phyloP scores from a whole-genome alignment of 179 eudicot genomes.

The Spinacia oleracea region DNA sequence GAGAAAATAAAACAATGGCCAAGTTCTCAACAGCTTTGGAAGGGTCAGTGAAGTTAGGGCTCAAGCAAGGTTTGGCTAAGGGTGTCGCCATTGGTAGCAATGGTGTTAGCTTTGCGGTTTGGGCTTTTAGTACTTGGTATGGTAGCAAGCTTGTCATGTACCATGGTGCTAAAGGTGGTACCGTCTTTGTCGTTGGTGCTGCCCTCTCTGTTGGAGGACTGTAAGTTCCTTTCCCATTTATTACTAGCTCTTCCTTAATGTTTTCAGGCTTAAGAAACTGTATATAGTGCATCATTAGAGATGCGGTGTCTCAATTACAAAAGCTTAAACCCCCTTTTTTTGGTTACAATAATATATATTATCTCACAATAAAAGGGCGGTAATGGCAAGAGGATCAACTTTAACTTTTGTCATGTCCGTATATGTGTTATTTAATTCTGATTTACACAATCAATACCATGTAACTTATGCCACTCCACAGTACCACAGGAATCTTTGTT shows the following conservation, averaged over 20 bases:
- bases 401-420: neutral
- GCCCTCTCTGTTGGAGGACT: slow-evolving; percentile 80
- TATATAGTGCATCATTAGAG: slow-evolving; percentile 1
- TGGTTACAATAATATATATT: neutral
- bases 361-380: neutral
- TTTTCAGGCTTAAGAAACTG: neutral
- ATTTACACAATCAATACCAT: neutral
- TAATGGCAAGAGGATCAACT: neutral
- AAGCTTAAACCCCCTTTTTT: slow-evolving; percentile 4
- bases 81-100: slow-evolving; percentile 93
- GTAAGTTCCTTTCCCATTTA: slow-evolving; percentile 48
- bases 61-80: slow-evolving; percentile 89
- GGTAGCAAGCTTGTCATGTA: slow-evolving; percentile 89
- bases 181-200: slow-evolving; percentile 76
- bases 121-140: slow-evolving; percentile 85
- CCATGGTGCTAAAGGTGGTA: slow-evolving; percentile 80
- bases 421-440: neutral
- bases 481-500: slow-evolving; percentile 4
- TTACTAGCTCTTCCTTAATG: neutral
- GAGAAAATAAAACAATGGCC: slow-evolving; percentile 61
- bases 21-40: slow-evolving; percentile 72
- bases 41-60: slow-evolving; percentile 72
- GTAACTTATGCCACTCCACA: neutral
- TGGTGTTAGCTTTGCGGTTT: slow-evolving; percentile 70
- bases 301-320: slow-evolving; percentile 18